phyloP scores from a whole-genome alignment of 2,329 filamentous ascomycete species.

The Colletotrichum sp. region DNA sequence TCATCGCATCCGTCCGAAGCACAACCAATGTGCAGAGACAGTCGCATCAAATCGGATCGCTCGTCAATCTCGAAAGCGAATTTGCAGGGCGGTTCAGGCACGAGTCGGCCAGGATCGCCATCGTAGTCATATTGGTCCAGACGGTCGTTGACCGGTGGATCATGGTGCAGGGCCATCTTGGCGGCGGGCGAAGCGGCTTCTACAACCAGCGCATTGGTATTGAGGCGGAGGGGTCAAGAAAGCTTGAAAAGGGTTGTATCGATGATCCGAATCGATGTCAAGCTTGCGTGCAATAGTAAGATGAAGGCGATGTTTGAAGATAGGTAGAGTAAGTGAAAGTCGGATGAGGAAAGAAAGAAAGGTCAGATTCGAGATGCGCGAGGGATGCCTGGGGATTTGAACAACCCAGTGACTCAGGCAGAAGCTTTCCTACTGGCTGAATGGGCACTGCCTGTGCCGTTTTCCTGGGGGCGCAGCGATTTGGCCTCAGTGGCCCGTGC shows the following conservation, averaged over 20 bases:
- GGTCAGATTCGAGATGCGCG: not conserved
- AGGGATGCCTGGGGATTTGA: constrained; percentile 22
- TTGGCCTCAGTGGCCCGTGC: constrained; percentile 23
- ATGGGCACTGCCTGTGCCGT: not conserved
- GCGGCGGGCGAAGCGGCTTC: not conserved
- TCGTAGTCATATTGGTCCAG: constrained; percentile 4
- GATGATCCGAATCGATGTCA: not conserved
- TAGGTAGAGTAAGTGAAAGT: not conserved
- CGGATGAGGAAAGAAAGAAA: constrained; percentile 7
- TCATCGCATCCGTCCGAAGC: not conserved
- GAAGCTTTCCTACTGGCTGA: not conserved
- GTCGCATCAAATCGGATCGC: not conserved
- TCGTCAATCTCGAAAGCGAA: not conserved
- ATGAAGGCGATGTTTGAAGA: not conserved
- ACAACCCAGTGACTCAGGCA: constrained; percentile 8
- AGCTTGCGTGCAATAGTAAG: not conserved
- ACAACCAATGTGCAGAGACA: not conserved
- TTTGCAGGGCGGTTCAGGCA: not conserved
- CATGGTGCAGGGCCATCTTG: not conserved
- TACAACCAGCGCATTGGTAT: constrained; percentile 15
- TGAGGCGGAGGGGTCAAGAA: not conserved
- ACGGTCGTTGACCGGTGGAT: constrained; percentile 1
- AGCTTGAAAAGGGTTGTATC: not conserved
- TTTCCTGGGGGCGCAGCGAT: constrained; percentile 12
- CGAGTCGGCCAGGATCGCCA: not conserved